phyloP scores from a whole-genome alignment of 352 stramenopile genomes.

The Globisporangium heterothallicum region DNA sequence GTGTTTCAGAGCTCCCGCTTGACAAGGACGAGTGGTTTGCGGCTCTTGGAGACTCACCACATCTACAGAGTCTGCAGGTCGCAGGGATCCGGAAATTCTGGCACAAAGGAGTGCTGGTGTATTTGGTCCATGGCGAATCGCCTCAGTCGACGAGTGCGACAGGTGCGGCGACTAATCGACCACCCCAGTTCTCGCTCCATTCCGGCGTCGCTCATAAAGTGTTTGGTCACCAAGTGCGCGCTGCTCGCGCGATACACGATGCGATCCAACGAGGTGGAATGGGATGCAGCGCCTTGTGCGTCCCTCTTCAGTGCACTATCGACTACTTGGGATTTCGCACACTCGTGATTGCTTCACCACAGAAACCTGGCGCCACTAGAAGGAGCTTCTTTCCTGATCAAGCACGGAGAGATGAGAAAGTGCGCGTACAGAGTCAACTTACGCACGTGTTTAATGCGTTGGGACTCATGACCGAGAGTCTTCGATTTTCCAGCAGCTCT shows the following conservation, averaged over 20 bases:
- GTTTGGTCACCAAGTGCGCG: conserved; percentile 47
- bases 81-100: conserved; percentile 21
- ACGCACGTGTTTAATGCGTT: conserved; percentile 21
- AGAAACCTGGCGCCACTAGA: too few relatives aligned
- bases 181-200: neutral
- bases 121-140: conserved; percentile 20
- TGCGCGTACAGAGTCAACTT: conserved; percentile 11
- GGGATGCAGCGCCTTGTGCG: conserved; percentile 5
- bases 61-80: neutral
- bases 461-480: conserved; percentile 31
- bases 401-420: too few relatives aligned
- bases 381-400: too few relatives aligned
- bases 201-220: conserved; percentile 21
- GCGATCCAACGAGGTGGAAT: conserved; percentile 11
- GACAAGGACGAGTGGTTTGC: neutral
- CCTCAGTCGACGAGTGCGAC: too few relatives aligned
- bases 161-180: conserved; percentile 7
- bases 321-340: conserved; percentile 56
- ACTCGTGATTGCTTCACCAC: conserved; percentile 36
- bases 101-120: conserved; percentile 28
- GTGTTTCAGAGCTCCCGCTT: conserved; percentile 2
- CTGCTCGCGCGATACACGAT: conserved; percentile 26
- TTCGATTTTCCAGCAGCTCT: neutral
- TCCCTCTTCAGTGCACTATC: conserved; percentile 55
- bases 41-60: neutral